Base-by-base conservation (phyloP, 768 basidiomycete genomes). In the Cyclocybe aegerita region DNA sequence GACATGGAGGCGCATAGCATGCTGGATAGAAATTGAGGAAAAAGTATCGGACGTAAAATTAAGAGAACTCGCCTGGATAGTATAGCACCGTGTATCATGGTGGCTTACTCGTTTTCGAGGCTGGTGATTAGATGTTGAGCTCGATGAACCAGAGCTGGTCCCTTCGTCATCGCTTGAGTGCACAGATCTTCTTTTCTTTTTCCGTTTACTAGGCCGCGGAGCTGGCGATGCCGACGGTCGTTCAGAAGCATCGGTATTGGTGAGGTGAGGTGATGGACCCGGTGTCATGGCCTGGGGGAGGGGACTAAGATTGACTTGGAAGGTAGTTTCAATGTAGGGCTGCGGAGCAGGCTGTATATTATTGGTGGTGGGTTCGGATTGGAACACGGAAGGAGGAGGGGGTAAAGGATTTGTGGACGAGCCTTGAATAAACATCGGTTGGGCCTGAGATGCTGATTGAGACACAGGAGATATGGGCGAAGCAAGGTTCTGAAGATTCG, bases 1-100 rank as follows among this genome's bases (percentile, higher is more conserved):
- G n/a, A 88, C 66, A 59, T 88, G 88, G 42, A 68, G 66, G 9
- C 87, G 83, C 74, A 90, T 81, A 1, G 87, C 88, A 56, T 85
- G 80, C 88, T 89, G 59, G 36, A 42, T 35, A 14, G 41, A 48
- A 40, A 23, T 31, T 49, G 30, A 47, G 14, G 14, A 1, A 37
- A 50, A 53, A 41, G 44, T 41, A 39, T 30, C 9, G 23, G 23
- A 23, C 23, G 3, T 5, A 23, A 23, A 23, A 23, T 23, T 23
- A 23, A 23, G 23, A 23, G 23, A 23, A 64, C 71, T 56, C 64
- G 86, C 88, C 62, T 88, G 82, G 16, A 90, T 81, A 0, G 86
- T 89, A 35, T 85, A 70, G 65, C 80, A 82, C 9, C 81, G 77
- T 37, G 62, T 80, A 63, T 88, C 86, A 54, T 84, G 86, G 45